Evolutionary conservation across 108 stramenopile species (phyloP), one percentile per base, ranked within the genome.

Genomic region (Pseudonitzschia multistriata): DNA sequence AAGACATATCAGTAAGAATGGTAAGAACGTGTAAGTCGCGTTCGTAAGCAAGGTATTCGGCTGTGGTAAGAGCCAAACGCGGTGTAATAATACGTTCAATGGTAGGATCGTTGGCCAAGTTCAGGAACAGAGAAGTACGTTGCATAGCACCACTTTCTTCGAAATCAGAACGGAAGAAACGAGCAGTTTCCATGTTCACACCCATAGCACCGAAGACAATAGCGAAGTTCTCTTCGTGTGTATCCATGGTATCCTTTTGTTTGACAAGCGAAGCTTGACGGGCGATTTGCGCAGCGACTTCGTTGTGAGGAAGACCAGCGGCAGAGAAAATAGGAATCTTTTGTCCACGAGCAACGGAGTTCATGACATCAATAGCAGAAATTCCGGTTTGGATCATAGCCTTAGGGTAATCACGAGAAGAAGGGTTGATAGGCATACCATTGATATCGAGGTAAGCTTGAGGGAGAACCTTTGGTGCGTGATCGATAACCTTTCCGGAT

Each of bases 201-300:
- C 99, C 99, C 99, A 99, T 99, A 78, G 99, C 99, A 66, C 99
- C 99, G 87, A 99, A 99, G 13, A 97, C 97, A 79, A 99, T 96
- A 64, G 97, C 96, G 72, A 99, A 99, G 88, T 99, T 99, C 67
- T 99, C 99, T 72, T 97, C 96, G 80, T 99, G 98, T 29, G 87
- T 74, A 85, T 99, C 98, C 55, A 88, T 77, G 28, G 92, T 95
- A 66, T 97, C 97, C 87, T 97, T 98, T 75, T 93, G 94, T 78
- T 97, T 73, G 48, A 99, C 99, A 42, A 99, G 86, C 28, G 95
- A 96, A 33, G 99, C 97, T 86, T 99, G 98, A 68, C 99, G 96
- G 55, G 93, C 94, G 83, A 99, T 99, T 79, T 99, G 99, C 28
- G 99, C 99, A 62, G 96, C 99, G 55, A 99, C 97, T 85, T 99